Evolutionary conservation across 768 basidiomycete genomes (phyloP).

Genomic region (Candolleomyces eurysporus): DNA sequence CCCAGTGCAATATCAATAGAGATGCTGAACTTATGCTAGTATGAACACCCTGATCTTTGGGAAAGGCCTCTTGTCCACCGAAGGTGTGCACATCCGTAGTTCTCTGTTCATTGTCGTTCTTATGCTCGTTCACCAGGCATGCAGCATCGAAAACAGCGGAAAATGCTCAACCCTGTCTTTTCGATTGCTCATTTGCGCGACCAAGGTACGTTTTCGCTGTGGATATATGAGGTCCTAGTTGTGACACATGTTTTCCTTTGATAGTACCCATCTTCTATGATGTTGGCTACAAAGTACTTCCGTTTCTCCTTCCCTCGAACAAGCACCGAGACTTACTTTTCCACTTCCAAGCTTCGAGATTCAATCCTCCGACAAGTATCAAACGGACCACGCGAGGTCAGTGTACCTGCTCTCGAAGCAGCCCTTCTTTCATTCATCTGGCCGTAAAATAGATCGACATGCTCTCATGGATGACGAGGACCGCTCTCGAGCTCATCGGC

Average conservation of each 20-base stretch:
- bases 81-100: constrained; percentile 13
- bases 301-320: neutral
- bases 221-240: neutral
- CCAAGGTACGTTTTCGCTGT: constrained; percentile 26
- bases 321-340: neutral
- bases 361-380: constrained; percentile 17
- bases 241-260: too few species aligned
- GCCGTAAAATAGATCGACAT: constrained; percentile 11
- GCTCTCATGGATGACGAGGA: constrained; percentile 25
- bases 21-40: too few species aligned
- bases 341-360: too few species aligned
- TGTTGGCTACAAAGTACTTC: constrained; percentile 19
- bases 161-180: constrained; percentile 37
- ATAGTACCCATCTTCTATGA: constrained; percentile 28
- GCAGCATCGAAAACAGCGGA: constrained; percentile 24
- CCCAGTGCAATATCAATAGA: too few species aligned
- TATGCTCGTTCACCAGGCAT: constrained; percentile 1
- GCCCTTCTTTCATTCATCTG: neutral
- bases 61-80: constrained; percentile 14
- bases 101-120: neutral
- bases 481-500: constrained; percentile 29
- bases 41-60: constrained; percentile 16
- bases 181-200: constrained; percentile 30
- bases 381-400: constrained; percentile 26
- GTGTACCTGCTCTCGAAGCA: neutral